Percentiles rank a stretch among this genome's conserved stretches.
phyloP scores from a whole-genome alignment of 1,284 basidiomycete species.

The Porogramme epimiltina region DNA sequence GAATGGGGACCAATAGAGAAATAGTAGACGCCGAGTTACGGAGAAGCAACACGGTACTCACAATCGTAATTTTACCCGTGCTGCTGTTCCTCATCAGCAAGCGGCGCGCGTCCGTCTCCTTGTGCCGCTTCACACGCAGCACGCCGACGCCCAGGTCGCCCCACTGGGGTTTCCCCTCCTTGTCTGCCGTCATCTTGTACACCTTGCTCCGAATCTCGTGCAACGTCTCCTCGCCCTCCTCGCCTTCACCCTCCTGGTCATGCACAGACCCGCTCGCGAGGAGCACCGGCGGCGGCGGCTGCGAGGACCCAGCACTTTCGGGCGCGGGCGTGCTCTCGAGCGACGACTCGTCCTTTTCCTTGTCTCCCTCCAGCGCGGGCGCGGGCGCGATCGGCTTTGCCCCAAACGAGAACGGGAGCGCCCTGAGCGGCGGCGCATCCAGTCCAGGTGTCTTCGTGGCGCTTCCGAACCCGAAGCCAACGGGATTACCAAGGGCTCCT shows the following conservation, averaged over 20 bases:
- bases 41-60: constrained; percentile 36
- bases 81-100: constrained; percentile 68
- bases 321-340: constrained; percentile 38
- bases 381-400: constrained; percentile 9
- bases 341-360: constrained; percentile 25
- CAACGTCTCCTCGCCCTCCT: constrained; percentile 79
- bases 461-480: constrained; percentile 56
- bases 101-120: constrained; percentile 54
- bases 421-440: constrained; percentile 17
- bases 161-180: constrained; percentile 57
- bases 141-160: constrained; percentile 62
- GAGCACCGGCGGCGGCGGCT: constrained; percentile 18
- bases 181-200: constrained; percentile 54
- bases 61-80: constrained; percentile 73
- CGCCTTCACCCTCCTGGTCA: constrained; percentile 76
- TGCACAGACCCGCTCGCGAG: constrained; percentile 45
- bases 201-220: constrained; percentile 66
- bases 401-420: constrained; percentile 31
- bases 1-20: no score
- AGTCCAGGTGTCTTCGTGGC: constrained; percentile 36
- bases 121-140: constrained; percentile 72
- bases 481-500: constrained; percentile 58
- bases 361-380: constrained; percentile 9
- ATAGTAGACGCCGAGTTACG: no score
- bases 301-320: constrained; percentile 36